Evolutionary conservation across 306 rosid genomes (phyloP).

Genomic region (Prunus fruticosa): DNA sequence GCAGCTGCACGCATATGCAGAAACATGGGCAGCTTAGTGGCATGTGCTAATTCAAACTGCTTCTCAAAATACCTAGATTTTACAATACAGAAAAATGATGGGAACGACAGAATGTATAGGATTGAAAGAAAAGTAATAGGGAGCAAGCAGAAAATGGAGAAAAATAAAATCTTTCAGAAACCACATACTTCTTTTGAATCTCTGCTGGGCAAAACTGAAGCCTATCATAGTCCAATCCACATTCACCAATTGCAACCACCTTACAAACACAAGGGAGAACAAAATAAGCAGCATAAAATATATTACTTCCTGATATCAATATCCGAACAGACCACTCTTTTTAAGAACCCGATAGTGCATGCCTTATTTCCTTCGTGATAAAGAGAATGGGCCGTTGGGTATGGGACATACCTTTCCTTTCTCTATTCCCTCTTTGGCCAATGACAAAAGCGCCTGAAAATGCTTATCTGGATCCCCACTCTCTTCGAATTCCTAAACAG

Average conservation of each 20-base stretch:
- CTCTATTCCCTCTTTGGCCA: slow-evolving; percentile 86
- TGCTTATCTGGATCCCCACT: slow-evolving; percentile 86
- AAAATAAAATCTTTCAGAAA: neutral
- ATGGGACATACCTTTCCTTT: slow-evolving; percentile 73
- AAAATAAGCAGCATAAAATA: neutral
- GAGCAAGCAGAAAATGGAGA: neutral
- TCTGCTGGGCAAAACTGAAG: slow-evolving; percentile 89
- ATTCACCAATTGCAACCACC: slow-evolving; percentile 97
- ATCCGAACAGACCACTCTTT: neutral
- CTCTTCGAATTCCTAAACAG: slow-evolving; percentile 81
- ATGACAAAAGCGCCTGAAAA: slow-evolving; percentile 78
- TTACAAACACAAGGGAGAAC: slow-evolving; percentile 16
- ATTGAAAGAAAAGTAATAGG: neutral
- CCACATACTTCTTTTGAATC: slow-evolving; percentile 77
- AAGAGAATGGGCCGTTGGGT: neutral
- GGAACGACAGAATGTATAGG: slow-evolving; percentile 7
- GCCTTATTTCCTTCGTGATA: neutral
- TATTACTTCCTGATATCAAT: neutral
- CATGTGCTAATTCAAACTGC: slow-evolving; percentile 82
- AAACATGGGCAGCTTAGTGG: slow-evolving; percentile 88
- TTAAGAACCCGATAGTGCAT: neutral
- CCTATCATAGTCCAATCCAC: slow-evolving; percentile 96
- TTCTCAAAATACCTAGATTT: slow-evolving; percentile 82
- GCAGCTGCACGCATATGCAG: slow-evolving; percentile 97
- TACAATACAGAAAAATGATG: slow-evolving; percentile 7